Evolutionary conservation across 352 stramenopile species (phyloP), one percentile per base, ranked within the genome.

Genomic region (Sclerospora graminicola): DNA sequence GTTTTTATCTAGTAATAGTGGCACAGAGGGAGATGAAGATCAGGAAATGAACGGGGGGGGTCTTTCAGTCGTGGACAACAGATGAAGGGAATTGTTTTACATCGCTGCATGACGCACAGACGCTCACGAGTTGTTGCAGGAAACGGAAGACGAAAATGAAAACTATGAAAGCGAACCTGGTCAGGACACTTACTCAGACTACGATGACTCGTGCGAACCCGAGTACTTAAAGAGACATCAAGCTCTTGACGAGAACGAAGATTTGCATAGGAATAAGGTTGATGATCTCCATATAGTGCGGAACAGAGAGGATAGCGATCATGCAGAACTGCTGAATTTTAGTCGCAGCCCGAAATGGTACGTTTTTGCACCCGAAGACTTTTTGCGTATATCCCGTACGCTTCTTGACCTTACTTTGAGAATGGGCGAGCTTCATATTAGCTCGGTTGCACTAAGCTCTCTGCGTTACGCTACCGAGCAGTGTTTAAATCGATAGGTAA

Each of bases 111-210:
- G 47, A 31, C 3, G 70, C 68, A 1, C 76, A 83, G 32, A 38
- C 52, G 8, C 9, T 79, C 13, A 70, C 76, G 8, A 82, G 21
- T 41, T 85, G 23, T 13, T 60, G 37, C 34, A 66, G 7, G 51
- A 72, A 29, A 37, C 51, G 0, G 59, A 68, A 31, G 45, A 28
- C 4, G 47, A 76, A 4, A 56, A 67, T 4, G 38, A 51, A 37
- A 52, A 81, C 9, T 28, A 19, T 23, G 64, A 86, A 26, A 34
- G 45, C 8, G 48, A 68, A 18, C 53, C 64, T 27, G 78, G 78
- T 4, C 78, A 92, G 45, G 81, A 74, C 1, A 81, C 89, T 33
- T n/a, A n/a, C n/a, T n/a, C n/a, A n/a, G n/a, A n/a, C n/a, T n/a
- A n/a, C n/a, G n/a, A n/a, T n/a, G n/a, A n/a, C n/a, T n/a, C n/a